Evolutionary conservation across 2,329 filamentous ascomycete species (phyloP), one percentile per base, ranked within the genome.

Genomic region (Apiospora koreana): DNA sequence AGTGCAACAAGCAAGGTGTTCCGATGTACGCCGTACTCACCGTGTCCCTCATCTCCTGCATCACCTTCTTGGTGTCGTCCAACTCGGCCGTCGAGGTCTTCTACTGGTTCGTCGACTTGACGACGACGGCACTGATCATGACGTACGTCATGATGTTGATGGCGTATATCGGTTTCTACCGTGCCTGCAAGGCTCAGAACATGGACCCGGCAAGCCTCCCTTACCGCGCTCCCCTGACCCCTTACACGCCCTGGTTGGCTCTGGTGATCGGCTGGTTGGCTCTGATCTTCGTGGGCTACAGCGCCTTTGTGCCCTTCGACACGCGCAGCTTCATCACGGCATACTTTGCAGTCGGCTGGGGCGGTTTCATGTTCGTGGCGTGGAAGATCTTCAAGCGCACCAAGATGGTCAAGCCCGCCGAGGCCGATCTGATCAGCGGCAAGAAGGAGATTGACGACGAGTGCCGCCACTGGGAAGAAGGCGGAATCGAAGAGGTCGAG

Each of bases 381-480:
- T 94, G 91, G 88, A 94, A 94, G 80, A 10, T 92, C 1, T 70
- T 88, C 73, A 88, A 91, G 79, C 85, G 84, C 76, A 92, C 91
- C 0, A 89, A 86, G 73, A 84, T 87, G 71, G 80, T 86, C 68
- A 83, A 82, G 65, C 83, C 88, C 1, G 80, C 85, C 25, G 87
- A 92, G 68, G 86, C 89, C 0, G 91, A 94, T 77, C 79, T 93
- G 58, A 76, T 86, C 41, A 87, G 87, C 45, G 90, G 91, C 70
- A 82, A 93, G 71, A 87, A 87, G 8, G 91, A 92, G 79, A 88
- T 92, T 72, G 91, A 92, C 69, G 88, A 88, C 72, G 82, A 84
- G 77, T 83, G 82, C 73, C 74, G 78, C 23, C 77, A 81, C 62
- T 84, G 82, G 82, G 82, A 84, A 70, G 81, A 84, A 73, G 82